Conservation (phyloP, 2,329 filamentous ascomycete species). For the Colletotrichum tofieldiae region DNA sequence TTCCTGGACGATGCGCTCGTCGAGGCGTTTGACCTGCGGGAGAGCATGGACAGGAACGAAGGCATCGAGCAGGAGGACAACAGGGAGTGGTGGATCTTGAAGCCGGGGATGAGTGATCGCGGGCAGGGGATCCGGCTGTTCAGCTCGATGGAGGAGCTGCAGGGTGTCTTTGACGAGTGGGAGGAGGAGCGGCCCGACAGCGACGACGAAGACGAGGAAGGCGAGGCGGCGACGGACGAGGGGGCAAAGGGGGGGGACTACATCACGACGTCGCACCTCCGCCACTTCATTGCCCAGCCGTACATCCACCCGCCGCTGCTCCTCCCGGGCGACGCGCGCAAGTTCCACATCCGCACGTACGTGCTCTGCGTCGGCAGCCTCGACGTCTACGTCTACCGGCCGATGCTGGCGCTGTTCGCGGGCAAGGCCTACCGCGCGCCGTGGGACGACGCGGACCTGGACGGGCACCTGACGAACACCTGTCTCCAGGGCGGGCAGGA, state of each 20-base stretch:
- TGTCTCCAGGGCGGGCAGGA: conserved; percentile 80
- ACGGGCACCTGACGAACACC: conserved; percentile 92
- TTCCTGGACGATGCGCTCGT: conserved; percentile 94
- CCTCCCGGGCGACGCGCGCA: conserved; percentile 76
- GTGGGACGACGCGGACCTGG: conserved; percentile 68
- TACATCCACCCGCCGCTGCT: conserved; percentile 94
- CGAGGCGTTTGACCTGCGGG: conserved; percentile 89
- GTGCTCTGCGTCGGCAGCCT: conserved; percentile 86
- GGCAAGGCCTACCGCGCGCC: conserved; percentile 80
- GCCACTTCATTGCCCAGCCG: conserved; percentile 95
- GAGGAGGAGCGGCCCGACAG: conserved; percentile 78
- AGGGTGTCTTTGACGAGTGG: conserved; percentile 92
- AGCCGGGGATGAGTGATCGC: conserved; percentile 97
- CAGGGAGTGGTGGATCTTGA: conserved; percentile 96
- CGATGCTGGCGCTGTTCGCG: conserved; percentile 95
- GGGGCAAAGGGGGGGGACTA: conserved; percentile 60
- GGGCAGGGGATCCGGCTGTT: conserved; percentile 95
- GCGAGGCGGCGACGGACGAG: conserved; percentile 48
- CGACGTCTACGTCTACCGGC: conserved; percentile 86
- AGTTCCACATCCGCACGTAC: conserved; percentile 97
- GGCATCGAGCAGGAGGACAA: conserved; percentile 49
- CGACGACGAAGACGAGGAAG: conserved; percentile 73
- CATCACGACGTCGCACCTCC: conserved; percentile 90
- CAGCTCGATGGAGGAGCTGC: conserved; percentile 86
- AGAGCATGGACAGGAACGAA: conserved; percentile 80